These are phyloP conservation scores for Aphanomyces stellatus DNA, from an alignment of 352 stramenopile genomes.

Conservation along the genomic window DNA sequence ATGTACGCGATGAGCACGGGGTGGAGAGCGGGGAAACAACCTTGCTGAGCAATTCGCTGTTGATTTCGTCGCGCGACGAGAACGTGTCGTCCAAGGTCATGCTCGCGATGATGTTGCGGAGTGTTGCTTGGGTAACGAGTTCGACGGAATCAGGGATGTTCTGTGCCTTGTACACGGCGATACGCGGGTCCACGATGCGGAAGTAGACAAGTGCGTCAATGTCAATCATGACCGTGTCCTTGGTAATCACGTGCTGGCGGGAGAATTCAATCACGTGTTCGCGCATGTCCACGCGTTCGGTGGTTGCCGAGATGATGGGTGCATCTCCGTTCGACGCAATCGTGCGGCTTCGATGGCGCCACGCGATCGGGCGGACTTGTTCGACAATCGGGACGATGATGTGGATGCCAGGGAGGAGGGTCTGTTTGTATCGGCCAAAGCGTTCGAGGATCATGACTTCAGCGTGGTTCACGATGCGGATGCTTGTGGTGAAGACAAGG, in stretches of 20 bases:
- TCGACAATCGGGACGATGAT: slow-evolving; percentile 31
- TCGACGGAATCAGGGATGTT: slow-evolving; percentile 34
- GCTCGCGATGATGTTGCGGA: slow-evolving; percentile 31
- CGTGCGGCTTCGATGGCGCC: slow-evolving; percentile 8
- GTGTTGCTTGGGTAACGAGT: slow-evolving; percentile 28
- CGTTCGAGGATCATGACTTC: slow-evolving; percentile 32
- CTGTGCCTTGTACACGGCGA: slow-evolving; percentile 29
- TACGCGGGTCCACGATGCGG: slow-evolving; percentile 27
- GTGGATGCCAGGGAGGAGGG: slow-evolving; percentile 28
- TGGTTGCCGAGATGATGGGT: slow-evolving; percentile 19
- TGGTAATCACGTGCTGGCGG: slow-evolving; percentile 29
- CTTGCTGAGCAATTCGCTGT: slow-evolving; percentile 22
- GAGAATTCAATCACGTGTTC: slow-evolving; percentile 27
- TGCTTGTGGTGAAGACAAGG: slow-evolving; percentile 22
- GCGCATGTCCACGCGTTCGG: slow-evolving; percentile 30
- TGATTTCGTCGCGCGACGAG: slow-evolving; percentile 30
- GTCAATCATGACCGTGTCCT: slow-evolving; percentile 32
- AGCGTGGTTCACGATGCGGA: slow-evolving; percentile 51
- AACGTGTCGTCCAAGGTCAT: slow-evolving; percentile 40
- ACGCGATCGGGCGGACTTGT: slow-evolving; percentile 14
- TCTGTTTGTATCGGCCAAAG: slow-evolving; percentile 29
- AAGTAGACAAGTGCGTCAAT: slow-evolving; percentile 36
- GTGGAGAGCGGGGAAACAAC: not conserved
- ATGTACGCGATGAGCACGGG: too few relatives aligned
- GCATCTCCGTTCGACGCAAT: slow-evolving; percentile 1